Percentiles rank a stretch among this genome's conserved stretches.
These are phyloP conservation scores for Phytopythium vexans DNA, from an alignment of 352 stramenopile genomes.

Conservation along the genomic window DNA sequence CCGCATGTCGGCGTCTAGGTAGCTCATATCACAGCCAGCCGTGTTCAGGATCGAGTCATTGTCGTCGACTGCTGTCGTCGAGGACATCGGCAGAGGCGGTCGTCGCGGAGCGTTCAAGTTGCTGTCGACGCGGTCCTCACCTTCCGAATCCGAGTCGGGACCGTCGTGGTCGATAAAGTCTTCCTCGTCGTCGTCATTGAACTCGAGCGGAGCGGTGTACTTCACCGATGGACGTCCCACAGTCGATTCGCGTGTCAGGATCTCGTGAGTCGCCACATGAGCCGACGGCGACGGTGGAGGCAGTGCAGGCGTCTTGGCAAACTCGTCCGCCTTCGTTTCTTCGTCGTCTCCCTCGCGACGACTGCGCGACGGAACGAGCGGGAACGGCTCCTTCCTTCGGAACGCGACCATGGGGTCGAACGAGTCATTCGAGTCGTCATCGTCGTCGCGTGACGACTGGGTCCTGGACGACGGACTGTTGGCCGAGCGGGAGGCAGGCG, in stretches of 20 bases:
- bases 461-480: not conserved
- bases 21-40: slow-evolving; percentile 50
- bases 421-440: not conserved
- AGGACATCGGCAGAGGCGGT: slow-evolving; percentile 14
- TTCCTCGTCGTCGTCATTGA: slow-evolving; percentile 4
- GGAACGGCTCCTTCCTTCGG: not conserved
- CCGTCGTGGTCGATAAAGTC: slow-evolving; percentile 13
- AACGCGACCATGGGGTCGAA: not conserved
- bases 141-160: slow-evolving; percentile 9
- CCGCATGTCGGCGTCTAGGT: slow-evolving; percentile 67
- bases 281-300: slow-evolving; percentile 42
- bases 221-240: slow-evolving; percentile 1
- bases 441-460: not conserved
- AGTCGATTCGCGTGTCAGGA: slow-evolving; percentile 30
- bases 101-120: slow-evolving; percentile 6
- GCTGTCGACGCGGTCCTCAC: slow-evolving; percentile 8
- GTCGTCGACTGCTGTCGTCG: slow-evolving; percentile 23
- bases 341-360: slow-evolving; percentile 32
- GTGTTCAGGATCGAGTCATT: slow-evolving; percentile 48
- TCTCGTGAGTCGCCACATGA: slow-evolving; percentile 24
- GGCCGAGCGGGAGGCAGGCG: not conserved
- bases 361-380: not conserved
- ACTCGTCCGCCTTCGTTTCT: slow-evolving; percentile 56
- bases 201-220: too few species aligned
- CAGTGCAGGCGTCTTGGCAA: slow-evolving; percentile 35